Base-by-base conservation (phyloP, 2,329 filamentous ascomycete genomes). In the Fusarium palustre region DNA sequence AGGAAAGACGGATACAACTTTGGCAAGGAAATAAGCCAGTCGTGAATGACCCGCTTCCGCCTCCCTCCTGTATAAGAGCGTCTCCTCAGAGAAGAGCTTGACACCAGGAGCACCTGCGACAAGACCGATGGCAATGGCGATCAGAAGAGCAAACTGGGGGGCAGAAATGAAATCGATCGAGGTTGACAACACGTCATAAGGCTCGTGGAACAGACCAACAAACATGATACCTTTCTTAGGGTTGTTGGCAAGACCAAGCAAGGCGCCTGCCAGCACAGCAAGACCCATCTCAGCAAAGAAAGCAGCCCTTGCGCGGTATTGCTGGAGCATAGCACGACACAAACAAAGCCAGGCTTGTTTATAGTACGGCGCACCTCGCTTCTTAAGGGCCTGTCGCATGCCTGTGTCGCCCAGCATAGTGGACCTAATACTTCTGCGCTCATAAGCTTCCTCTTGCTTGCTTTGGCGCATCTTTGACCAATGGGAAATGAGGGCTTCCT, bases 251-350 rank as follows among this genome's bases (percentile, higher is more conserved):
- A 89, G 79, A 1, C 87, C 87, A 9, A 89, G 84, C 7, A 89
- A 76, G 11, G 82, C 77, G 4, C 86, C 87, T 0, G 86, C 83
- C 3, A 88, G 74, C 1, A 80, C 80, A 7, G 84, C 84, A 36
- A 88, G 81, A 10, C 79, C 82, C 63, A 88, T 81, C 73, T 89
- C 87, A 59, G 86, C 85, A 73, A 81, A 83, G 74, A 88, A 83
- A 2, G 82, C 81, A 1, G 82, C 80, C 54, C 82, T 81, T 34
- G 81, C 78, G 30, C 87, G 86, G 66, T 84, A 85, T 76, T 90
- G 87, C 75, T 90, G 88, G 5, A 85, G 79, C 66, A 88, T 80
- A 7, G 86, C 81, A 4, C 88, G 82, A 4, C 75, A 70, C 39
- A 87, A 79, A 68, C 86, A 88, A 24, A 87, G 83, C 78, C 81